These are phyloP conservation scores for Phalaenopsis hybrid DNA, from an alignment of 116 monocot genomes.

Conservation along the genomic window DNA sequence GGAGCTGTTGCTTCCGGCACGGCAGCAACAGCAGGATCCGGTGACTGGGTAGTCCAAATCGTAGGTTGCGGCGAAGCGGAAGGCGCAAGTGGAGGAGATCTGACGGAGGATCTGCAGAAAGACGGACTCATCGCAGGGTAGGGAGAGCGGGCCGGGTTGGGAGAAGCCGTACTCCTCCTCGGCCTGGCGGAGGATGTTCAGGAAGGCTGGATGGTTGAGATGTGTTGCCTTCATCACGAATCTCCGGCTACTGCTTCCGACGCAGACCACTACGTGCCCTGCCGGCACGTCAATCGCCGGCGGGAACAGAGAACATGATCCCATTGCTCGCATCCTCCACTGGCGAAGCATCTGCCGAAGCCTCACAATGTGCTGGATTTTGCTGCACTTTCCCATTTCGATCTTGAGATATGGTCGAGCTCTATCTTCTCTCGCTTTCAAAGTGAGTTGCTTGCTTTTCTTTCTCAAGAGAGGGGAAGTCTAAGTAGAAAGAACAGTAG, in stretches of 20 bases:
- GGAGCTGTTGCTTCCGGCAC: not conserved
- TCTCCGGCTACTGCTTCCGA: constrained; percentile 21
- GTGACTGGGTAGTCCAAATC: not conserved
- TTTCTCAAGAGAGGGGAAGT: no score
- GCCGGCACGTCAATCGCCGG: constrained; percentile 26
- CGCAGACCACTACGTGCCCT: constrained; percentile 41
- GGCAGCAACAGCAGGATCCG: constrained; percentile 7
- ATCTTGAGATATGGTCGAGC: not conserved
- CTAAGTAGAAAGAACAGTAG: no score
- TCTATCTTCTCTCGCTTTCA: no score
- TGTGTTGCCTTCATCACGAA: constrained; percentile 33
- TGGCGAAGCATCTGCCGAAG: constrained; percentile 39
- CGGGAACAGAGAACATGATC: not conserved
- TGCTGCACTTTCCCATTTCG: constrained; percentile 21
- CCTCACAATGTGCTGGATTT: constrained; percentile 33
- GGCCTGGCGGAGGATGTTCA: constrained; percentile 19
- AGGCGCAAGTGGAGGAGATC: constrained; percentile 7
- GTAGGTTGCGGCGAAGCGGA: not conserved
- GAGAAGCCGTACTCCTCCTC: constrained; percentile 44
- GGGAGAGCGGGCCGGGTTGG: constrained; percentile 29
- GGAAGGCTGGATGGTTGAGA: constrained; percentile 44
- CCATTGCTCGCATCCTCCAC: constrained; percentile 26
- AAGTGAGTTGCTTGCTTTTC: no score
- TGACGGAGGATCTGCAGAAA: constrained; percentile 31
- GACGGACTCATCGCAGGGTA: constrained; percentile 42